phyloP scores from a whole-genome alignment of 78 protist genomes.

The Dictyostelium purpureum region DNA sequence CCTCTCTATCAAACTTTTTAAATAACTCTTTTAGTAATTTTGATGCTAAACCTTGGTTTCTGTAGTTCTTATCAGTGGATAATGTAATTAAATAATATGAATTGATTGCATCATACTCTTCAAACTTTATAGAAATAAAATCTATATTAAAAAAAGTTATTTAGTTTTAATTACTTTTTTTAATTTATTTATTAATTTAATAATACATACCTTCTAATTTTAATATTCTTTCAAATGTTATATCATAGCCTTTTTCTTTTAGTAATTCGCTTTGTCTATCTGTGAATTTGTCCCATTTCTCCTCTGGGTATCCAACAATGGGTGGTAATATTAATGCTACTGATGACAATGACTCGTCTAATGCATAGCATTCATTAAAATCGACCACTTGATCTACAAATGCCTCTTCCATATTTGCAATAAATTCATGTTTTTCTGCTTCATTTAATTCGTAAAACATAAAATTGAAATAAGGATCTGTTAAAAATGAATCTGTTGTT shows the following conservation, averaged over 20 bases:
- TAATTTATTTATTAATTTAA: background rate
- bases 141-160: background rate
- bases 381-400: conserved; percentile 43
- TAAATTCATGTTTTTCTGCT: conserved; percentile 1
- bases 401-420: conserved; percentile 27
- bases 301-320: conserved; percentile 46
- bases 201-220: conserved; percentile 39
- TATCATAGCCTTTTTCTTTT: background rate
- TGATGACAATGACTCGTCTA: background rate
- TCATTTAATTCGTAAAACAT: conserved; percentile 42
- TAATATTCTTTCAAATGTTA: conserved; percentile 41
- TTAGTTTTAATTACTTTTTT: background rate
- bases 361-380: conserved; percentile 7
- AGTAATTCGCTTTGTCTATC: conserved; percentile 19
- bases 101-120: conserved; percentile 25
- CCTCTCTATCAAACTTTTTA: conserved; percentile 48
- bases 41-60: conserved; percentile 54
- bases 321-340: conserved; percentile 47
- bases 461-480: conserved; percentile 50
- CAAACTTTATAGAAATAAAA: conserved; percentile 33
- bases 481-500: conserved; percentile 2
- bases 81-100: conserved; percentile 44
- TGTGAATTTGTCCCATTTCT: conserved; percentile 47
- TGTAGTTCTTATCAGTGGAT: conserved; percentile 16
- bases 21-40: conserved; percentile 21